A percentile compares a stretch with the other conserved stretches of the same genome.
Evolutionary conservation across 768 basidiomycete genomes (phyloP).

Genomic region (Calocybe indica): DNA sequence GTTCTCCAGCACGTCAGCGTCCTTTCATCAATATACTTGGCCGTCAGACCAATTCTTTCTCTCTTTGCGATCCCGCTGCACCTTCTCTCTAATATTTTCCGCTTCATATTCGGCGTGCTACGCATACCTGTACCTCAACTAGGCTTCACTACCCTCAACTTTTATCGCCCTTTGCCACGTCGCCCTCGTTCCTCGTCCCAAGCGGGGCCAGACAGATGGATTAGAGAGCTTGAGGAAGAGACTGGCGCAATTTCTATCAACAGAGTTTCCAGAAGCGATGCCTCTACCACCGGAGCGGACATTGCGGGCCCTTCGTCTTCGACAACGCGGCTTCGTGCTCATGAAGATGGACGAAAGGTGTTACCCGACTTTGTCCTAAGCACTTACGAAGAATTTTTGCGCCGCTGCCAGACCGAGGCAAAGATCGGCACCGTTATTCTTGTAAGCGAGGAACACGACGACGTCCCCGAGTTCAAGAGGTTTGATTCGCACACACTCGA

Average conservation of each 20-base stretch:
- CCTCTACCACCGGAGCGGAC: conserved; percentile 21
- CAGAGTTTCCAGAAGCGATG: conserved; percentile 26
- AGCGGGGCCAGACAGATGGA: conserved; percentile 67
- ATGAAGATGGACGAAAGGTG: conserved; percentile 35
- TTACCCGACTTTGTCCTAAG: conserved; percentile 81
- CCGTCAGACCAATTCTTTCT: conserved; percentile 33
- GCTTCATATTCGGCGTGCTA: conserved; percentile 60
- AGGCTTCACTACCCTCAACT: conserved; percentile 41
- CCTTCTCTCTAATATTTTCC: conserved; percentile 51
- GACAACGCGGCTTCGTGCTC: conserved; percentile 24
- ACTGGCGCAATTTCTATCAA: conserved; percentile 68
- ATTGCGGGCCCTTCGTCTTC: conserved; percentile 42
- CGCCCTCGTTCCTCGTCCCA: conserved; percentile 30
- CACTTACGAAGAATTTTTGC: conserved; percentile 76
- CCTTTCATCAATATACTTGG: conserved; percentile 14
- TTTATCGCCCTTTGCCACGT: conserved; percentile 34
- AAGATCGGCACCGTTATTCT: conserved; percentile 78
- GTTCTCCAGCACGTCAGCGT: conserved; percentile 9
- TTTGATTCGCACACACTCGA: conserved; percentile 21
- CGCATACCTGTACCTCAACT: conserved; percentile 63
- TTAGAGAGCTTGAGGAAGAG: conserved; percentile 78
- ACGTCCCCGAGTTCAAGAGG: conserved; percentile 84
- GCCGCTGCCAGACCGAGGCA: conserved; percentile 61
- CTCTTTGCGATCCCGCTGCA: conserved; percentile 56
- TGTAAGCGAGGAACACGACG: conserved; percentile 87